A percentile compares a stretch with the other conserved stretches of the same genome.
Evolutionary conservation across 2,329 filamentous ascomycete species (phyloP).

Genomic region (Arthrobotrys sphaeroides): DNA sequence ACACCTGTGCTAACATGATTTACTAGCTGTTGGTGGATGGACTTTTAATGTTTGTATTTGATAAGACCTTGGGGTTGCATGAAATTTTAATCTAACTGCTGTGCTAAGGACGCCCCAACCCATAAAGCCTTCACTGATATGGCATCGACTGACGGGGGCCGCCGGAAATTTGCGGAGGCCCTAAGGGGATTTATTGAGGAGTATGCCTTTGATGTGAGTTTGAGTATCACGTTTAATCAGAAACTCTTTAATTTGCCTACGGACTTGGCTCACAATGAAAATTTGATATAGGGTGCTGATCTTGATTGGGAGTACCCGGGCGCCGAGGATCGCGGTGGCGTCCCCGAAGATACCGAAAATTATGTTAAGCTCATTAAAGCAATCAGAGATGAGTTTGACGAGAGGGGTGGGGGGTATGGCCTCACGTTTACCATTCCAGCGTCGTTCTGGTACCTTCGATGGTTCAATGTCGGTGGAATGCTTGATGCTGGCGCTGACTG

Average conservation of each 20-base stretch:
- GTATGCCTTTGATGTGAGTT: constrained; percentile 12
- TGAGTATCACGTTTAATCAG: too few relatives aligned
- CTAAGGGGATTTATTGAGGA: not conserved
- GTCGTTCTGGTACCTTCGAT: not conserved
- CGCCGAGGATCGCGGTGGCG: constrained; percentile 62
- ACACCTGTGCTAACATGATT: too few relatives aligned
- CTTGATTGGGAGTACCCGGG: constrained; percentile 60
- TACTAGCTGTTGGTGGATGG: constrained; percentile 8
- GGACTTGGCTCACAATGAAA: not conserved
- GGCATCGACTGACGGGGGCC: not conserved
- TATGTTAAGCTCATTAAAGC: constrained; percentile 56
- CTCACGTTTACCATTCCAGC: not conserved
- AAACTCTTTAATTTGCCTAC: not conserved
- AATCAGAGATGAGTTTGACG: constrained; percentile 60
- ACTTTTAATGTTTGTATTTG: constrained; percentile 12
- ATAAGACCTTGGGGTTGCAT: not conserved
- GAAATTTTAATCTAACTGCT: not conserved
- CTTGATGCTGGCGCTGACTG: constrained; percentile 27
- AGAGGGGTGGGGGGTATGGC: constrained; percentile 4
- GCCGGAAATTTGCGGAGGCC: not conserved
- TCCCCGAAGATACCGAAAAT: constrained; percentile 60
- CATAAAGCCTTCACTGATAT: not conserved
- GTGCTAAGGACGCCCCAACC: not conserved
- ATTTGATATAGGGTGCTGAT: constrained; percentile 18
- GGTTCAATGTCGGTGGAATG: not conserved